Conservation (phyloP, 2,329 filamentous ascomycete species). For the Pestalotiopsis sp. region DNA sequence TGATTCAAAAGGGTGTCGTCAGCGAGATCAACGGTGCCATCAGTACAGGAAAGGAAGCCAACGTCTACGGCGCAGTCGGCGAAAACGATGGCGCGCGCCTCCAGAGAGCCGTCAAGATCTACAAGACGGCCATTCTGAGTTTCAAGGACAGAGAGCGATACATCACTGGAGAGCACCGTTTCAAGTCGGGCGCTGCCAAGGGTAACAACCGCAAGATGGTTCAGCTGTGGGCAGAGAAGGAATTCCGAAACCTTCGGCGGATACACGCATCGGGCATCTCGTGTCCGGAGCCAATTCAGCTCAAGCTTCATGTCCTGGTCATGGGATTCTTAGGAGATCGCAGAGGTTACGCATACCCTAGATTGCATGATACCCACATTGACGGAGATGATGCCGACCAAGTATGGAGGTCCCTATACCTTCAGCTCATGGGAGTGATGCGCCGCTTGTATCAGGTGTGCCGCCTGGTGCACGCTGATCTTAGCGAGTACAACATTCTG, state of each 20-base stretch:
- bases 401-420: constrained; percentile 78
- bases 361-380: constrained; percentile 84
- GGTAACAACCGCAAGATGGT: constrained; percentile 96
- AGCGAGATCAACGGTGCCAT: constrained; percentile 93
- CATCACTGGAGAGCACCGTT: constrained; percentile 91
- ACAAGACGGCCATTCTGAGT: constrained; percentile 96
- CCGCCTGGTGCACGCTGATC: constrained; percentile 88
- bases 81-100: constrained; percentile 58
- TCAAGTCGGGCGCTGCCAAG: constrained; percentile 90
- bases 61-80: constrained; percentile 89
- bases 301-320: constrained; percentile 92
- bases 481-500: constrained; percentile 97
- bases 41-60: constrained; percentile 96
- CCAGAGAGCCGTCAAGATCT: constrained; percentile 94
- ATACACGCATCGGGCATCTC: constrained; percentile 84
- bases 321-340: constrained; percentile 92
- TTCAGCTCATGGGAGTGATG: constrained; percentile 87
- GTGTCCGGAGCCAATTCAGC: constrained; percentile 84
- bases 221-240: constrained; percentile 98
- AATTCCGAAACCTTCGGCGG: constrained; percentile 89
- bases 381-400: constrained; percentile 67
- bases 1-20: constrained; percentile 90
- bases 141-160: constrained; percentile 99
- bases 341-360: constrained; percentile 85
- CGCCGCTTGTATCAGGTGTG: constrained; percentile 91